phyloP scores from a whole-genome alignment of 208 protist genomes.

The Trypanosoma scelopori region DNA sequence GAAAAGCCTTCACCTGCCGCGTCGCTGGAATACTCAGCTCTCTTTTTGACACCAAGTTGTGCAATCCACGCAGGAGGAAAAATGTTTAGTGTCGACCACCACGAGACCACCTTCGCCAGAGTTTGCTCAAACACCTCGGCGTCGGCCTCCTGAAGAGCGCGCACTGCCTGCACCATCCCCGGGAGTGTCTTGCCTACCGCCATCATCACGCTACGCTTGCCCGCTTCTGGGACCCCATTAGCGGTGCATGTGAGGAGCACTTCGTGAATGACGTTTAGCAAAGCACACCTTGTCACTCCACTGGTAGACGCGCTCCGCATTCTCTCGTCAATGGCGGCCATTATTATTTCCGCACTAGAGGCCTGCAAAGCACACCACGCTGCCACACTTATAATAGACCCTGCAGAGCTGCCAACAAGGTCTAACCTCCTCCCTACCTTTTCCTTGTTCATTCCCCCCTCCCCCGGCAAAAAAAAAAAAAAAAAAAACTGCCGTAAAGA shows the following conservation, averaged over 20 bases:
- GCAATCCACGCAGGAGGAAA: conserved; percentile 76
- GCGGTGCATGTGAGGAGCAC: conserved; percentile 75
- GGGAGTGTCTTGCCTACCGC: conserved; percentile 57
- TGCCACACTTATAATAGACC: conserved; percentile 79
- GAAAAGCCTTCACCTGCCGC: conserved; percentile 17
- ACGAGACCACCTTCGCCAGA: conserved; percentile 53
- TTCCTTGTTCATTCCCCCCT: conserved; percentile 58
- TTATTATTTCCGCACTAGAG: conserved; percentile 62
- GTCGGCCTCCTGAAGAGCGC: conserved; percentile 26
- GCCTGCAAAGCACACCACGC: conserved; percentile 88
- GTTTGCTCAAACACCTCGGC: conserved; percentile 39
- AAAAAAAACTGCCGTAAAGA: conserved; percentile 7
- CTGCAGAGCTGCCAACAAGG: conserved; percentile 66
- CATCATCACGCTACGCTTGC: conserved; percentile 56
- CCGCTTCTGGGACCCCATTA: conserved; percentile 57
- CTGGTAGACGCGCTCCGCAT: conserved; percentile 49
- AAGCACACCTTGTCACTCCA: conserved; percentile 46
- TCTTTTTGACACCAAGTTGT: conserved; percentile 40
- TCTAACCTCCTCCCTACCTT: conserved; percentile 62
- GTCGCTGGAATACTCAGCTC: conserved; percentile 17
- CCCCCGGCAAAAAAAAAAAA: background rate
- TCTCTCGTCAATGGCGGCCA: conserved; percentile 54
- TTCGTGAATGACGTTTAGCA: conserved; percentile 86
- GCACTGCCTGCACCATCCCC: conserved; percentile 41
- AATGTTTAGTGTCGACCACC: conserved; percentile 79